Percentiles rank a stretch among this genome's conserved stretches.
phyloP scores from a whole-genome alignment of 805 yeast species.

The Wickerhamiella siamensis region DNA sequence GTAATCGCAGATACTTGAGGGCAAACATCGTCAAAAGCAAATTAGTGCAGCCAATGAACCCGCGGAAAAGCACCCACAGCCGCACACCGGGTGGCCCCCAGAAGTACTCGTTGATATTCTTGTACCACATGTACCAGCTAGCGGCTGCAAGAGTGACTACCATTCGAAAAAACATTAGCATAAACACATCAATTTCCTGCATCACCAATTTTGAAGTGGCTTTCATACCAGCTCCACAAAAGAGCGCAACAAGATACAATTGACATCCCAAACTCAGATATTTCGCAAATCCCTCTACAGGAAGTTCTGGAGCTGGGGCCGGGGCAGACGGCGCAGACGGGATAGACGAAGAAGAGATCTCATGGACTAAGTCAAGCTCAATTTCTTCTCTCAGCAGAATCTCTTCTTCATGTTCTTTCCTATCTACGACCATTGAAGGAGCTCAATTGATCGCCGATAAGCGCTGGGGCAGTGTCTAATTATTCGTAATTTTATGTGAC shows the following conservation, averaged over 20 bases:
- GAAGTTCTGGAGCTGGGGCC: no score
- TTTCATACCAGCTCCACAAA: constrained; percentile 14
- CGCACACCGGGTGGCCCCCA: constrained; percentile 54
- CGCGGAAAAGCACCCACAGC: constrained; percentile 42
- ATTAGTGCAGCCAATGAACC: constrained; percentile 62
- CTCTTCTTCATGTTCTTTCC: no score
- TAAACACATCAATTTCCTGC: constrained; percentile 6
- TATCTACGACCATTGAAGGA: no score
- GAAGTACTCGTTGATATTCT: constrained; percentile 44
- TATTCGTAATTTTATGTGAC: no score
- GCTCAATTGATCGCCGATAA: no score
- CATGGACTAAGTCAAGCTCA: no score
- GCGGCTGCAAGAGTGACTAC: constrained; percentile 49
- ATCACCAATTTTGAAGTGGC: constrained; percentile 14
- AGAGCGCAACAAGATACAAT: neutral
- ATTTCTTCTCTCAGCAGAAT: no score
- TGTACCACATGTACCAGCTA: constrained; percentile 37
- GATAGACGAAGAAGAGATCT: no score
- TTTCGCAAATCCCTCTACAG: neutral
- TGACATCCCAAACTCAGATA: neutral
- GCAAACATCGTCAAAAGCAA: constrained; percentile 69
- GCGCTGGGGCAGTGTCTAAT: no score
- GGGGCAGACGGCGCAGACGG: no score
- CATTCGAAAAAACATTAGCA: constrained; percentile 64
- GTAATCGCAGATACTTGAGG: constrained; percentile 53